A percentile compares a stretch with the other conserved stretches of the same genome.
Evolutionary conservation across 768 basidiomycete genomes (phyloP).

Genomic region (Coprinellus micaceus): DNA sequence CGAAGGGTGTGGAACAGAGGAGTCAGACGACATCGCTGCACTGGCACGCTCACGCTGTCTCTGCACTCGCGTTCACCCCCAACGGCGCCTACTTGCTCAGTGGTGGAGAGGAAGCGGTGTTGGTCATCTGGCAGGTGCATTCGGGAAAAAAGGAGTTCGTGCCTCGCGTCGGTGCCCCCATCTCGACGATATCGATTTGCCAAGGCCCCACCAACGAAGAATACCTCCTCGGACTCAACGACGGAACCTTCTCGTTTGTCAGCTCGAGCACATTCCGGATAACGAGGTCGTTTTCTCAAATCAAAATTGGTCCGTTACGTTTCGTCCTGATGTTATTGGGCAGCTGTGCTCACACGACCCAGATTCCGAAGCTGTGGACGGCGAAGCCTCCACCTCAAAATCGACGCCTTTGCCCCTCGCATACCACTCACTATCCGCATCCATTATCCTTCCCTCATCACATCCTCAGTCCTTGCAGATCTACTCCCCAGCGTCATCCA

Average conservation of each 20-base stretch:
- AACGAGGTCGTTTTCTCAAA: constrained; percentile 65
- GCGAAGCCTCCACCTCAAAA: constrained; percentile 36
- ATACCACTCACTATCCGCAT: constrained; percentile 66
- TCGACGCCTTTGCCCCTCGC: constrained; percentile 60
- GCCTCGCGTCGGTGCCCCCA: constrained; percentile 86
- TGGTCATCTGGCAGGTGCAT: constrained; percentile 97
- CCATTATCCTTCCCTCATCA: constrained; percentile 86
- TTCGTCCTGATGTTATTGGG: neutral
- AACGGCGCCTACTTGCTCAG: constrained; percentile 92
- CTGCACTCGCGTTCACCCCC: constrained; percentile 78
- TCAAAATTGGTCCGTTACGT: constrained; percentile 64
- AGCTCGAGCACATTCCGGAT: constrained; percentile 70
- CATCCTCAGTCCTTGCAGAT: constrained; percentile 95
- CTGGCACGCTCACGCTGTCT: constrained; percentile 96
- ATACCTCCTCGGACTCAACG: constrained; percentile 77
- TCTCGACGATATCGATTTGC: constrained; percentile 63
- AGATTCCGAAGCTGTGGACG: constrained; percentile 30
- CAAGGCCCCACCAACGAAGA: constrained; percentile 66
- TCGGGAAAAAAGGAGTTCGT: constrained; percentile 88
- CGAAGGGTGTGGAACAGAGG: constrained; percentile 66
- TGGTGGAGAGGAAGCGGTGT: constrained; percentile 91
- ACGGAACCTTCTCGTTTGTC: constrained; percentile 78
- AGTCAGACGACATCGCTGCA: constrained; percentile 85
- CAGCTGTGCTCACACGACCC: constrained; percentile 3
- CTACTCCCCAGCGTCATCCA: constrained; percentile 70